Percentiles rank a stretch among this genome's conserved stretches.
These are phyloP conservation scores for Dothideomycetidae sp. DNA, from an alignment of 2,329 filamentous ascomycete species.

Conservation along the genomic window DNA sequence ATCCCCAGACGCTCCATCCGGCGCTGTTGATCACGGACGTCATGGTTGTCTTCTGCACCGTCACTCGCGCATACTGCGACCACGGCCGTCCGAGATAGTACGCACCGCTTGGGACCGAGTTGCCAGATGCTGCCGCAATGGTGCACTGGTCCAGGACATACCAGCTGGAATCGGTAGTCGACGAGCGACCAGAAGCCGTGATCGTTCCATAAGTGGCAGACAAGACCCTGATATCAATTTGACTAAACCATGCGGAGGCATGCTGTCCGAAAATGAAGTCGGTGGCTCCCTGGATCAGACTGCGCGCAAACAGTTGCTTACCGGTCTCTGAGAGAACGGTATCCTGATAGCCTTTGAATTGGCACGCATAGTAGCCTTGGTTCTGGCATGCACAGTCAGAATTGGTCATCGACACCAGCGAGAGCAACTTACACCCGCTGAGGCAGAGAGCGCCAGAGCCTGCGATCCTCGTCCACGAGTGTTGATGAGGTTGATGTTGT, in stretches of 20 bases:
- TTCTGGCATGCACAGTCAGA: slow-evolving; percentile 17
- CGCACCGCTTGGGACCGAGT: slow-evolving; percentile 25
- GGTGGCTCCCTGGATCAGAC: slow-evolving; percentile 43
- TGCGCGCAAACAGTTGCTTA: slow-evolving; percentile 41
- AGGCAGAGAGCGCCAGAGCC: slow-evolving; percentile 40
- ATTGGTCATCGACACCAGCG: background rate
- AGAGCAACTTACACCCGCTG: slow-evolving; percentile 23
- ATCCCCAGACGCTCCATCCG: slow-evolving; percentile 46
- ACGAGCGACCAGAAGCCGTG: slow-evolving; percentile 30
- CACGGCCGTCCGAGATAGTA: slow-evolving; percentile 42
- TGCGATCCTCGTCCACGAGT: slow-evolving; percentile 35
- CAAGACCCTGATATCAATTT: slow-evolving; percentile 34
- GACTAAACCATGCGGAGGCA: slow-evolving; percentile 38
- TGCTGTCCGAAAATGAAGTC: slow-evolving; percentile 47
- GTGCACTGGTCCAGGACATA: slow-evolving; percentile 43
- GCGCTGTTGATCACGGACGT: slow-evolving; percentile 42
- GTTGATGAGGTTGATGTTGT: slow-evolving; percentile 48
- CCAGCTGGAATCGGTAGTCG: slow-evolving; percentile 29
- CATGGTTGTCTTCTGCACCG: slow-evolving; percentile 39
- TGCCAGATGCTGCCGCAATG: slow-evolving; percentile 29
- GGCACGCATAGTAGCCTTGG: slow-evolving; percentile 44
- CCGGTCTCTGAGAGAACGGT: slow-evolving; percentile 38
- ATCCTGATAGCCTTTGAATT: slow-evolving; percentile 44
- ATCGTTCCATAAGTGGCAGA: slow-evolving; percentile 30
- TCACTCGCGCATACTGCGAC: slow-evolving; percentile 37